phyloP scores from a whole-genome alignment of 2,329 filamentous ascomycete genomes.

The Alternaria viburni region DNA sequence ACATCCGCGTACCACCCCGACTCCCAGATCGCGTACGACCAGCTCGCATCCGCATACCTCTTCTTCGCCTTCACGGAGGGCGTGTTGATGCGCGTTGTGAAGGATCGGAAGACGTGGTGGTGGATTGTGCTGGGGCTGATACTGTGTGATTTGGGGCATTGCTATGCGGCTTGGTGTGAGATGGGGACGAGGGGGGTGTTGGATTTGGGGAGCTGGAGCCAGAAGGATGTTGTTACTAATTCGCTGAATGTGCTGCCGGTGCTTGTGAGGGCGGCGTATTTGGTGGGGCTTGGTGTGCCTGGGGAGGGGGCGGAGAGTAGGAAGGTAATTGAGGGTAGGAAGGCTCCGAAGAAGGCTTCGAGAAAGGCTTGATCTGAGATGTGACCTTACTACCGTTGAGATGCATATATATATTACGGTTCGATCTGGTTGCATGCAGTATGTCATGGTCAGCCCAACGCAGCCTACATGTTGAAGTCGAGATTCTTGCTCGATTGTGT shows the following conservation, averaged over 20 bases:
- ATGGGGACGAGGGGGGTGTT: conserved; percentile 37
- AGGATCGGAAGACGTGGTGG: conserved; percentile 72
- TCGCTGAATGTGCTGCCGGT: conserved; percentile 41
- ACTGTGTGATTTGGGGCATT: conserved; percentile 75
- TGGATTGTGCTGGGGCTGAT: conserved; percentile 70
- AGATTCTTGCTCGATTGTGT: not conserved
- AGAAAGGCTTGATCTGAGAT: not conserved
- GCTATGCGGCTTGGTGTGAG: conserved; percentile 55
- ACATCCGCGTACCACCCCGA: conserved; percentile 51
- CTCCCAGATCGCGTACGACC: conserved; percentile 66
- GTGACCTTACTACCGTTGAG: not conserved
- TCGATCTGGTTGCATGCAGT: not conserved
- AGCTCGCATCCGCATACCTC: conserved; percentile 78
- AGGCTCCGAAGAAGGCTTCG: conserved; percentile 12
- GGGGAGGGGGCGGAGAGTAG: not conserved
- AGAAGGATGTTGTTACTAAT: conserved; percentile 50
- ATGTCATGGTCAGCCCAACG: not conserved
- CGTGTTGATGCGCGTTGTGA: conserved; percentile 71
- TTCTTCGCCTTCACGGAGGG: conserved; percentile 80
- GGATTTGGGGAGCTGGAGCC: conserved; percentile 39
- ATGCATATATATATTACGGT: not conserved
- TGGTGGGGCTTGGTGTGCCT: conserved; percentile 44
- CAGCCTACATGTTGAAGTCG: not conserved
- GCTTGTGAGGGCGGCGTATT: conserved; percentile 44
- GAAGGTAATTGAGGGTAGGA: conserved; percentile 11